Percentiles rank a stretch among this genome's conserved stretches.
phyloP scores from a whole-genome alignment of 2,329 filamentous ascomycete species.

The Aureobasidium melanogenum region DNA sequence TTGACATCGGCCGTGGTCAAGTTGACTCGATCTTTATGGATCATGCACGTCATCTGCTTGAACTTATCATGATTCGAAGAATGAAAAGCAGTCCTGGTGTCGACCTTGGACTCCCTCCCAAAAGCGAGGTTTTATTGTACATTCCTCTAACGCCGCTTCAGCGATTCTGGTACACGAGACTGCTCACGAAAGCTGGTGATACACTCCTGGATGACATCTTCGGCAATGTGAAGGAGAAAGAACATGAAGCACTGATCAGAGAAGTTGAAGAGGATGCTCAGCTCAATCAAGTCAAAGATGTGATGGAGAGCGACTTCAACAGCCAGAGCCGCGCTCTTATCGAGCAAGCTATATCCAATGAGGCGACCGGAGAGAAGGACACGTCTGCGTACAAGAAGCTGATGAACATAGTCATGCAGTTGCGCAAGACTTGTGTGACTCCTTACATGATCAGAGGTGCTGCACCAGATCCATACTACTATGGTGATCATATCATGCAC shows the following conservation, averaged over 20 bases:
- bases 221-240: conserved; percentile 37
- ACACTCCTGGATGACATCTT: conserved; percentile 46
- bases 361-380: conserved; percentile 18
- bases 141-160: conserved; percentile 52
- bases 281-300: conserved; percentile 21
- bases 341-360: conserved; percentile 28
- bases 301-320: conserved; percentile 33
- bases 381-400: conserved; percentile 30
- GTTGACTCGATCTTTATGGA: conserved; percentile 47
- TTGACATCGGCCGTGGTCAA: conserved; percentile 47
- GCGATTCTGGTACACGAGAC: conserved; percentile 47
- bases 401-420: conserved; percentile 48
- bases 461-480: conserved; percentile 36
- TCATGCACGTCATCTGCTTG: conserved; percentile 42
- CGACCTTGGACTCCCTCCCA: conserved; percentile 47
- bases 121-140: conserved; percentile 49
- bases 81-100: conserved; percentile 49
- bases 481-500: conserved; percentile 39
- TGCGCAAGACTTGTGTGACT: conserved; percentile 48
- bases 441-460: conserved; percentile 43
- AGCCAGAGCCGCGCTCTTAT: conserved; percentile 37
- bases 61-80: conserved; percentile 50
- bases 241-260: conserved; percentile 29
- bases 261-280: conserved; percentile 28
- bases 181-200: conserved; percentile 47